Conservation (phyloP, 2,329 filamentous ascomycete species). For the Microthyrium microscopicum region DNA sequence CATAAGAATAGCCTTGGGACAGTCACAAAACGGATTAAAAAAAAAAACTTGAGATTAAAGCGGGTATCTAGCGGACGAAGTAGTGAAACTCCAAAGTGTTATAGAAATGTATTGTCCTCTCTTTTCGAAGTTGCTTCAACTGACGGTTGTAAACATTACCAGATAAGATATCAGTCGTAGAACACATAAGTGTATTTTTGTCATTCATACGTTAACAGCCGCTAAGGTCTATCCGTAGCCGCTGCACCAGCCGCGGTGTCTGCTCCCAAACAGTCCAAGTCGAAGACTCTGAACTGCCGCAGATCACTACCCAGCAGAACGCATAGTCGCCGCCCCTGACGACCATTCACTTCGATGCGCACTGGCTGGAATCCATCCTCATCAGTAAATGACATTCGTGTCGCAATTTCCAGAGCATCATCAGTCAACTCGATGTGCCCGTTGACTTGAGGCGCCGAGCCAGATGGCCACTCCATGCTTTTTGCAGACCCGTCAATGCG, state of each 20-base stretch:
- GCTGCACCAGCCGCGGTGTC: slow-evolving; percentile 10
- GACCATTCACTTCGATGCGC: slow-evolving; percentile 37
- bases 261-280: slow-evolving; percentile 29
- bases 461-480: not conserved
- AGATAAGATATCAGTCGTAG: too few species aligned
- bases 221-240: too few species aligned
- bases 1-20: too few species aligned
- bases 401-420: slow-evolving; percentile 3
- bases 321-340: slow-evolving; percentile 34
- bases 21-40: too few species aligned
- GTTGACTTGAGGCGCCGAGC: not conserved
- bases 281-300: slow-evolving; percentile 38
- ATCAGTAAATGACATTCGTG: slow-evolving; percentile 22
- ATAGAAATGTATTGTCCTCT: too few species aligned
- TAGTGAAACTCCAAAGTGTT: too few species aligned
- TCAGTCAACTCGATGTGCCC: not conserved
- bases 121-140: too few species aligned
- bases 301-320: slow-evolving; percentile 38
- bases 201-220: too few species aligned
- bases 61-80: too few species aligned
- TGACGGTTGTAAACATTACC: too few species aligned
- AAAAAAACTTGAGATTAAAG: too few species aligned
- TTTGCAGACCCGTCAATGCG: not conserved
- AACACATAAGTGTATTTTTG: too few species aligned
- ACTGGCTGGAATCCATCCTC: slow-evolving; percentile 30